phyloP scores from a whole-genome alignment of 352 stramenopile genomes.

The Globisporangium canariense region DNA sequence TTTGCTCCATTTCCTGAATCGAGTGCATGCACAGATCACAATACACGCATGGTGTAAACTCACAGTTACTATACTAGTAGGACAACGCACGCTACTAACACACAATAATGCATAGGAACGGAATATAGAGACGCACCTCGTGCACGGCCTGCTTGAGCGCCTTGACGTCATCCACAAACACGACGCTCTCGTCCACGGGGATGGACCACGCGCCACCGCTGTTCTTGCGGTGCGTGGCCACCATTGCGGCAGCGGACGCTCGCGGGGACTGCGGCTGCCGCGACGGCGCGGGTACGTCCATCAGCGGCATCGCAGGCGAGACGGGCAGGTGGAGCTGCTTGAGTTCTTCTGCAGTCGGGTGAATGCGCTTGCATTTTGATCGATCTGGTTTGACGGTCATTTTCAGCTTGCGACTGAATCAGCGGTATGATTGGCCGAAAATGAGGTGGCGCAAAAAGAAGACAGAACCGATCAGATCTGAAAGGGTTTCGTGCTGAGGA shows the following conservation, averaged over 20 bases:
- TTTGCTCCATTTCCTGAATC: slow-evolving; percentile 66
- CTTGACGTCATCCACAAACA: slow-evolving; percentile 55
- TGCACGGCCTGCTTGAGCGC: slow-evolving; percentile 63
- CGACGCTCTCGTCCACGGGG: slow-evolving; percentile 10
- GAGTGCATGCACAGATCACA: not conserved
- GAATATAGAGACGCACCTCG: slow-evolving; percentile 24
- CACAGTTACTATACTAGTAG: not conserved
- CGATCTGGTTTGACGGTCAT: too few relatives aligned
- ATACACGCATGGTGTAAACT: not conserved
- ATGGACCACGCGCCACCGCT: slow-evolving; percentile 8
- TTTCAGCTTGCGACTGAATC: too few relatives aligned
- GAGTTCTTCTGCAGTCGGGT: too few relatives aligned
- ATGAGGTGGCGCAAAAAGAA: too few relatives aligned
- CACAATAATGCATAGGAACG: not conserved
- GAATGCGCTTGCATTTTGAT: too few relatives aligned
- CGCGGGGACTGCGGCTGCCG: not conserved
- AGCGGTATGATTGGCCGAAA: too few relatives aligned
- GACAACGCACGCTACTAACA: not conserved
- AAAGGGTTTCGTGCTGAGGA: too few relatives aligned
- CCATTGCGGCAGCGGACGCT: not conserved
- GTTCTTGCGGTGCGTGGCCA: not conserved
- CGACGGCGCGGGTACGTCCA: not conserved
- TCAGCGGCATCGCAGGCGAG: not conserved
- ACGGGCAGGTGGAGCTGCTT: too few relatives aligned
- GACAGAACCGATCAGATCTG: too few relatives aligned